Evolutionary conservation across 805 yeast species (phyloP), one percentile per base, ranked within the genome.

Genomic region (Suhomyces pyralidae): DNA sequence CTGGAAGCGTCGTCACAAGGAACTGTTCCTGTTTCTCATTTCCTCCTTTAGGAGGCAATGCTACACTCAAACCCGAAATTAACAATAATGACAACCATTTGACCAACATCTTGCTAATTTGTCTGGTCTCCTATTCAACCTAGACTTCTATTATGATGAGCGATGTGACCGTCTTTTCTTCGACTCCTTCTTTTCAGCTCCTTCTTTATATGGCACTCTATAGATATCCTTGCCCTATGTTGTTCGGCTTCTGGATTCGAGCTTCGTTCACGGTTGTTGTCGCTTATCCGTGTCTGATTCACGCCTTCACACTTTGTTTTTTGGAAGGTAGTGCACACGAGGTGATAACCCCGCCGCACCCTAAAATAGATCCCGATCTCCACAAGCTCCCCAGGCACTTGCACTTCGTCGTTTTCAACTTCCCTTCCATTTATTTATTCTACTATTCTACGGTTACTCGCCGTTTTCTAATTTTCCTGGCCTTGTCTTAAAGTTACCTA

Each of bases 1-100:
- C 79, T 1, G 80, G 79, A 42, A 76, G 66, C 24, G 58, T 54
- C 1, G 67, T 58, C 26, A 75, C 79, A 40, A 69, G 52, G 47
- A 57, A 65, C 26, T 56, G 54, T 43, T 56, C 54, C 24, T 55
- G 53, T 20, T 45, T 47, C 12, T 52, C 40, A 9, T 55, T 52
- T 5, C 50, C 54, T 17, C 44, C 42, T 45, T 54, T 54, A 19
- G 56, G 45, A 1, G 57, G 56, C 24, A 48, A 38, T 12, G 49
- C 55, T 43, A 28, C 19, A 8, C 36, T 46, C 6, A 46, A 38
- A 19, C 22, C 19, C 14, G 42, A 5, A 38, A 38, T 38, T 14
- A 38, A 38, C 42, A 38, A 17, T 19, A 38, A 8, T 38, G 42
- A 38, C 42, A 40, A 38, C 42, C 42, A 38, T 19, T 38, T 38